Conservation (phyloP, 352 stramenopile genomes). For the Heterotrichella gracilis region DNA sequence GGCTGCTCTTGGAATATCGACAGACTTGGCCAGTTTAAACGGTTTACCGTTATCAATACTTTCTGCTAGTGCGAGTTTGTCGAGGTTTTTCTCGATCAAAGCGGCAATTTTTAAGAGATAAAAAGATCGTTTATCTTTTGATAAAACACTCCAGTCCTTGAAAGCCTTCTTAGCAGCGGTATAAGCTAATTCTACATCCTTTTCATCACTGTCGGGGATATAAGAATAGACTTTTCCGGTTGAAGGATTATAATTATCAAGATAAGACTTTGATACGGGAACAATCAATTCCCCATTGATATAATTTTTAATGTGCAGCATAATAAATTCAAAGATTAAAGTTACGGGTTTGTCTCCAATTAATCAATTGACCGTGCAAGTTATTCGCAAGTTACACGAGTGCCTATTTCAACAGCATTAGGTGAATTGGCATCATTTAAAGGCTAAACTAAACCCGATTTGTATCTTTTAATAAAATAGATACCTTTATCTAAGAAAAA, state of each 20-base stretch:
- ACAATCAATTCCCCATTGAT: not conserved
- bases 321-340: not conserved
- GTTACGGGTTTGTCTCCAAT: too few relatives aligned
- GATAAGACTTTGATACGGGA: not conserved
- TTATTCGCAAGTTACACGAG: too few relatives aligned
- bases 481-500: too few relatives aligned
- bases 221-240: not conserved
- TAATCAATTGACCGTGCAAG: too few relatives aligned
- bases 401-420: too few relatives aligned
- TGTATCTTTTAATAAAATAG: too few relatives aligned
- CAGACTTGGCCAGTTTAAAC: not conserved
- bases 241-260: constrained; percentile 5
- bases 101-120: not conserved
- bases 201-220: not conserved
- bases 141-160: not conserved
- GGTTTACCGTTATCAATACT: not conserved
- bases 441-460: too few relatives aligned
- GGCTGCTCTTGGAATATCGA: not conserved
- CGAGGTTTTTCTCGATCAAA: not conserved
- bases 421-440: too few relatives aligned
- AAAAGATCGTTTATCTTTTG: not conserved
- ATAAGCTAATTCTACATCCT: not conserved
- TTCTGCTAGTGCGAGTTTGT: not conserved
- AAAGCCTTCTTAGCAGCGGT: not conserved
- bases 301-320: not conserved